Percentiles rank a stretch among this genome's conserved stretches.
Conservation (phyloP, 768 basidiomycete genomes). For the Mrakia blollopis region DNA sequence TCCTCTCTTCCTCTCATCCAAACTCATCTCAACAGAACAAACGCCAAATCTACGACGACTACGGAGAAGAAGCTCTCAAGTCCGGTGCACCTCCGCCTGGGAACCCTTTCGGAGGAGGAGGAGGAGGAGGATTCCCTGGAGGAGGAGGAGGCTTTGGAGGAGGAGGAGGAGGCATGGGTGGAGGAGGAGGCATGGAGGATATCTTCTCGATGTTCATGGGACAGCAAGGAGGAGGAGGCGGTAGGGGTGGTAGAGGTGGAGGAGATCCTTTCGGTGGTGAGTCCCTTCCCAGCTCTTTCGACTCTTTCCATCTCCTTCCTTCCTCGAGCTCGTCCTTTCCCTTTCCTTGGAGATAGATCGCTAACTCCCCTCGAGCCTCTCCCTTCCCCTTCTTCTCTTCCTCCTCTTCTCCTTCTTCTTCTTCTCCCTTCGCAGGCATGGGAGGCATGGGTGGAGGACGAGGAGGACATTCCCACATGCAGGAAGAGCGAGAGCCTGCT, state of each 20-base stretch:
- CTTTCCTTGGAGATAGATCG: constrained; percentile 1
- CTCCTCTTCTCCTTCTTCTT: not conserved
- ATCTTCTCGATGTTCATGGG: constrained; percentile 63
- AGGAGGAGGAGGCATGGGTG: constrained; percentile 45
- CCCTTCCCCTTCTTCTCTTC: not conserved
- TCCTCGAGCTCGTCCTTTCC: constrained; percentile 25
- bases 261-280: constrained; percentile 41
- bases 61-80: constrained; percentile 93
- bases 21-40: constrained; percentile 40
- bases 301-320: not conserved
- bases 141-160: constrained; percentile 48
- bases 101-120: constrained; percentile 33
- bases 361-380: not conserved
- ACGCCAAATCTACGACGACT: constrained; percentile 67
- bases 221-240: constrained; percentile 52
- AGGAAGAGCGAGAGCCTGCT: constrained; percentile 44
- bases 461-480: constrained; percentile 25
- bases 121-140: constrained; percentile 37
- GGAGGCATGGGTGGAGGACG: constrained; percentile 40
- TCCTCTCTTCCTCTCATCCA: not conserved
- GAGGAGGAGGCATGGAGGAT: constrained; percentile 55
- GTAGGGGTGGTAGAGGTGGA: constrained; percentile 39
- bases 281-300: not conserved
- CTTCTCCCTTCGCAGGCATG: constrained; percentile 34
- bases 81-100: constrained; percentile 51